phyloP scores from a whole-genome alignment of 2,329 filamentous ascomycete genomes.

The Aspergillus sp. region DNA sequence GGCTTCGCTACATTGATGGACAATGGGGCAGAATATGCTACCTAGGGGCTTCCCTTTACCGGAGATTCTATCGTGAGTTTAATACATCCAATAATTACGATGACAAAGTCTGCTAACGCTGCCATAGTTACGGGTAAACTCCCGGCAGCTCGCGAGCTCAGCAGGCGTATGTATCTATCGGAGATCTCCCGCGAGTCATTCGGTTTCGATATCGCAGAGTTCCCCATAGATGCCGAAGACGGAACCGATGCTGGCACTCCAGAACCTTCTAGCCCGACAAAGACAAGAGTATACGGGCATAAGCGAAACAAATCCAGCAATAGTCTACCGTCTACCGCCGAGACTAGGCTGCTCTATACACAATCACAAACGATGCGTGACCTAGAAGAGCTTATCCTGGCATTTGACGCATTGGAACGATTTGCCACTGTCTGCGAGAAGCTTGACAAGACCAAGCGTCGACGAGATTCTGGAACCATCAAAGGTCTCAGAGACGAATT shows the following conservation, averaged over 20 bases:
- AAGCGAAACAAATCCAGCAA: conserved; percentile 34
- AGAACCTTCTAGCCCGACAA: conserved; percentile 39
- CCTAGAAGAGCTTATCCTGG: conserved; percentile 68
- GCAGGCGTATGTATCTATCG: conserved; percentile 55
- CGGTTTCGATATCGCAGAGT: conserved; percentile 43
- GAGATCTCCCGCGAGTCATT: conserved; percentile 49
- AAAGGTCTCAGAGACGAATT: conserved; percentile 61
- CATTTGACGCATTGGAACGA: conserved; percentile 70
- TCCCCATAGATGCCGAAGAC: conserved; percentile 28
- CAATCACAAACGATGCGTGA: conserved; percentile 69
- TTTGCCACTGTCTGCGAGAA: conserved; percentile 61
- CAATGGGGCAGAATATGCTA: conserved; percentile 73
- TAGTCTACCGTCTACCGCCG: conserved; percentile 29
- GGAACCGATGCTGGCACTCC: conserved; percentile 28
- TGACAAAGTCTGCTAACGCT: conserved; percentile 6
- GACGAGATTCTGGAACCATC: conserved; percentile 39
- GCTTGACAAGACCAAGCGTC: conserved; percentile 43
- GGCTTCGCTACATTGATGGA: conserved; percentile 76
- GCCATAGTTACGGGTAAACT: conserved; percentile 44
- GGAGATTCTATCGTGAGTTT: conserved; percentile 80
- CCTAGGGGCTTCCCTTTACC: conserved; percentile 74
- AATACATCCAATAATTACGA: conserved; percentile 19
- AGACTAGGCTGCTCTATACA: conserved; percentile 32
- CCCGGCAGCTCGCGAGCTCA: conserved; percentile 59
- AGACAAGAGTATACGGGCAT: conserved; percentile 35